Base-by-base conservation (phyloP, 1,284 basidiomycete species). In the Trametes polyzona region DNA sequence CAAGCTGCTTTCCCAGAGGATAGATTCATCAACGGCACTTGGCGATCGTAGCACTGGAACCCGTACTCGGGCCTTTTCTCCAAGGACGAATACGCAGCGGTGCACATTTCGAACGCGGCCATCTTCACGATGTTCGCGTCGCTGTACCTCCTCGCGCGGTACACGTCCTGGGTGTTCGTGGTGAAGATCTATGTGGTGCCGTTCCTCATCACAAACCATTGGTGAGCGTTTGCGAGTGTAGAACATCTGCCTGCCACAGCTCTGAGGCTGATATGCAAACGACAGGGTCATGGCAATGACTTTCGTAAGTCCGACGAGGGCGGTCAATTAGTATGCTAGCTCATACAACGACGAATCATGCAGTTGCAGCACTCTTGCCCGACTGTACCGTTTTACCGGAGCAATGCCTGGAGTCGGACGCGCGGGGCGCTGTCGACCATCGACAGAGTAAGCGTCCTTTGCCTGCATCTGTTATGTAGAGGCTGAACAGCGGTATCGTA, bases 351-450 rank as follows among this genome's bases (percentile, higher is more conserved):
- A 10, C 2, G 21, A 10, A 23, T 7, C 6, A 11, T 16, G 5
- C 17, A 44, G 42, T 30, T 78, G n/a, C 76, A 77, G 47, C 76
- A 78, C 50, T 73, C 73, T 41, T 74, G 76, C 56, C 72, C 74
- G 2, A 65, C 67, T 1, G 66, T 76, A 19, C 75, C 75, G 21
- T 74, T 76, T 57, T 77, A 77, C 58, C 70, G 74, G 35, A 61
- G 68, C 55, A 61, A 63, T 14, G 65, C 80, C 64, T 83, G 81
- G 81, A 76, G 77, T 3, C 83, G 81, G 70, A 71, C 79, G 37
- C 77, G 82, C 23, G 83, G 83, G 11, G 80, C 82, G 12, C 67
- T 82, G 48, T 79, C 79, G 1, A 69, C 84, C 40, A 71, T 84
- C n/a, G 83, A 83, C 17, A 83, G 82, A 81, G 73, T 74, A 19